Conservation (phyloP, 257 asterid species). For the Coffea eugenioides region DNA sequence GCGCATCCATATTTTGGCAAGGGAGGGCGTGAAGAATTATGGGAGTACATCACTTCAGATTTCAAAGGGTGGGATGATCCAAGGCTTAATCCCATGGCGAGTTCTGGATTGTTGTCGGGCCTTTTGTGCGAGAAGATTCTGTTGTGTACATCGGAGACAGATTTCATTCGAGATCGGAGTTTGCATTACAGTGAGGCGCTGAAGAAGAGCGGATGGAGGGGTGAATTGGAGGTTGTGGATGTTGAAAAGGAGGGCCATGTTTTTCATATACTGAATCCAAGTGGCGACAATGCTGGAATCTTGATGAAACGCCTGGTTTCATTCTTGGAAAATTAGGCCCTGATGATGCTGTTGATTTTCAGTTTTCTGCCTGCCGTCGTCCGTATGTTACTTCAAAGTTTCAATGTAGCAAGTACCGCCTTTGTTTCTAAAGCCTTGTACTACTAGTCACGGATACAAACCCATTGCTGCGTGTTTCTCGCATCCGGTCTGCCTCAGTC, state of each 20-base stretch:
- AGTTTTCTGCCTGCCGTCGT: too few species aligned
- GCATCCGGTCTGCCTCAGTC: too few species aligned
- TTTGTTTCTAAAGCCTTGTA: too few species aligned
- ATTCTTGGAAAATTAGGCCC: constrained; percentile 21
- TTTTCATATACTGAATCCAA: constrained; percentile 43
- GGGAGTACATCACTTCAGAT: constrained; percentile 37
- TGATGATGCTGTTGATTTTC: too few species aligned
- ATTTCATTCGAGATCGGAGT: constrained; percentile 45
- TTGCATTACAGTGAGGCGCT: constrained; percentile 44
- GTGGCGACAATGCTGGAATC: constrained; percentile 41
- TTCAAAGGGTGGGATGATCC: constrained; percentile 49
- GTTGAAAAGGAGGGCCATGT: constrained; percentile 58
- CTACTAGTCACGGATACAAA: too few species aligned
- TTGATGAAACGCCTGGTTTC: constrained; percentile 35
- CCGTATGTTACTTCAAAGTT: too few species aligned
- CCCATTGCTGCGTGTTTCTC: too few species aligned
- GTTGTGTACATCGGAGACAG: constrained; percentile 53
- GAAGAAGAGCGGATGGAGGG: constrained; percentile 72
- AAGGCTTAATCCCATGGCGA: constrained; percentile 56
- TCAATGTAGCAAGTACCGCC: too few species aligned
- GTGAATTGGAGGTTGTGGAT: constrained; percentile 54
- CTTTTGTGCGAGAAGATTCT: constrained; percentile 53
- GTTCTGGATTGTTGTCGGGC: constrained; percentile 27
- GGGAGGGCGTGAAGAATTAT: constrained; percentile 28
- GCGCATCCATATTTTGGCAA: constrained; percentile 67